A percentile compares a stretch with the other conserved stretches of the same genome.
phyloP scores from a whole-genome alignment of 352 stramenopile species.

The Aphanomyces invadans region DNA sequence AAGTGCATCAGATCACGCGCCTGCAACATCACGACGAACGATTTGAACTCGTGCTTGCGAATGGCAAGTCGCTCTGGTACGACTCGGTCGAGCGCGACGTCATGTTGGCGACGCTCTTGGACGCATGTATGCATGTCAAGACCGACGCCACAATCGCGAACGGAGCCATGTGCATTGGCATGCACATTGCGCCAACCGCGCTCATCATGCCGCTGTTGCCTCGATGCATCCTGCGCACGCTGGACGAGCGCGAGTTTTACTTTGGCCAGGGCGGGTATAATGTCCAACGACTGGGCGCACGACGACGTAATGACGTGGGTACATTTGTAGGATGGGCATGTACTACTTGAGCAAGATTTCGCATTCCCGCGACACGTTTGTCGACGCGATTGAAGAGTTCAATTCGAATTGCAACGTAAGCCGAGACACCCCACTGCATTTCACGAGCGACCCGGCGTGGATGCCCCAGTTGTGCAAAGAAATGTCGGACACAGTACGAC shows the following conservation, averaged over 20 bases:
- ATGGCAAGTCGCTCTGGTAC: constrained; percentile 15
- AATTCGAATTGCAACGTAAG: constrained; percentile 19
- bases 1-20: constrained; percentile 2
- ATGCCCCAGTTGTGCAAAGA: constrained; percentile 18
- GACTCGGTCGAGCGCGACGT: constrained; percentile 5
- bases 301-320: neutral
- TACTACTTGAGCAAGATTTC: constrained; percentile 22
- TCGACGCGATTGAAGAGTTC: constrained; percentile 20
- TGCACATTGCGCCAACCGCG: constrained; percentile 2
- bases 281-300: neutral
- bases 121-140: constrained; percentile 11
- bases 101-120: constrained; percentile 13
- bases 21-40: constrained; percentile 2
- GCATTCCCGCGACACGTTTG: constrained; percentile 5
- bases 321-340: constrained; percentile 17
- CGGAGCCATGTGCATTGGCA: constrained; percentile 9
- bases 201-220: constrained; percentile 12
- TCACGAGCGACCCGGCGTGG: constrained; percentile 8
- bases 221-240: neutral
- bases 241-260: constrained; percentile 9
- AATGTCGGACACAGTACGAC: constrained; percentile 11
- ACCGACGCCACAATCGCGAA: neutral
- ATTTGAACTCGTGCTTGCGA: constrained; percentile 2
- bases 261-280: neutral
- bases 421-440: constrained; percentile 7